phyloP scores from a whole-genome alignment of 2,329 filamentous ascomycete genomes.

The Apiospora hydei region DNA sequence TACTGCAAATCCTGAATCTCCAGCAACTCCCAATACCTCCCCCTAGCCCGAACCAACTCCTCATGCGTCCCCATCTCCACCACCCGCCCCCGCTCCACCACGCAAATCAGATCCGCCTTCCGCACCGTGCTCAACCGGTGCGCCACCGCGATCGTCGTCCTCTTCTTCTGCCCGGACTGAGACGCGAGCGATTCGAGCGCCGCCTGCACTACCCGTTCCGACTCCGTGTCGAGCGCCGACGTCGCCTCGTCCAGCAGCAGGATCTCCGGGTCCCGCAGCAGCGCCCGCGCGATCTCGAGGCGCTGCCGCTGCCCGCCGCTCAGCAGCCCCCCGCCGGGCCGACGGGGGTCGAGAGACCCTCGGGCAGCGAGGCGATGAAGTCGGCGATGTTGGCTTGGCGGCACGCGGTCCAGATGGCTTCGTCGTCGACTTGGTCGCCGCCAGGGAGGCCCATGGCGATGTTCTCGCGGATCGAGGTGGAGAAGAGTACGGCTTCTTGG shows the following conservation, averaged over 20 bases:
- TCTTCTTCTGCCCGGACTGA: too few relatives aligned
- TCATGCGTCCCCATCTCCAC: constrained; percentile 61
- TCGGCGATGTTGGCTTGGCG: constrained; percentile 43
- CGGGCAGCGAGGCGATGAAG: constrained; percentile 56
- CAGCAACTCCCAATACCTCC: constrained; percentile 79
- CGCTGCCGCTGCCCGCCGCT: constrained; percentile 68
- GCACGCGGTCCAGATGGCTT: constrained; percentile 33
- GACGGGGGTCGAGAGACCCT: constrained; percentile 53
- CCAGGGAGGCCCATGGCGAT: constrained; percentile 67
- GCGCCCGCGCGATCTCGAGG: constrained; percentile 85
- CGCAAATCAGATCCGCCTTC: constrained; percentile 61
- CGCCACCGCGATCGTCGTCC: constrained; percentile 51
- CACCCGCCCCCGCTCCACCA: constrained; percentile 61
- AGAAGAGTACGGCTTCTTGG: constrained; percentile 64
- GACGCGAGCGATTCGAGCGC: constrained; percentile 26
- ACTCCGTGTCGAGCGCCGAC: constrained; percentile 30
- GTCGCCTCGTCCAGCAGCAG: constrained; percentile 70
- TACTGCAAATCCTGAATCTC: constrained; percentile 76
- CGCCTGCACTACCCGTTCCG: constrained; percentile 29
- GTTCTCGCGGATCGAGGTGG: constrained; percentile 65
- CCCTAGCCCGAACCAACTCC: constrained; percentile 64
- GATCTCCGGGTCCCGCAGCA: constrained; percentile 85
- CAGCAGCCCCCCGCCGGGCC: constrained; percentile 38
- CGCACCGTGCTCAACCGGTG: constrained; percentile 39
- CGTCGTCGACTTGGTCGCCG: constrained; percentile 58